Conservation (phyloP, 1,284 basidiomycete species). For the Leccinum ponderosum region DNA sequence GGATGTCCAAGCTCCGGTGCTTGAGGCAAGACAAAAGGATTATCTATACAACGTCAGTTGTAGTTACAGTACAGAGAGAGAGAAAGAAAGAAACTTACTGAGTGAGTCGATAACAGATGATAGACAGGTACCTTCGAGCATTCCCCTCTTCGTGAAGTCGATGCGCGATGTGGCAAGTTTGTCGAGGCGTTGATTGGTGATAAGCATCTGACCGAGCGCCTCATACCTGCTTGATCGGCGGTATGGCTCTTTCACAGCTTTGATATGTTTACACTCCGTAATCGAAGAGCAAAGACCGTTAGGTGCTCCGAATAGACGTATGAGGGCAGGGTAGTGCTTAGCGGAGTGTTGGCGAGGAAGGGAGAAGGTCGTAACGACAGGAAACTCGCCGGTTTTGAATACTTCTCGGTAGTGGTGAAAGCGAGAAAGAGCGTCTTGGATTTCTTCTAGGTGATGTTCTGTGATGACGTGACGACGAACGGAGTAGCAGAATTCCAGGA, state of each 20-base stretch:
- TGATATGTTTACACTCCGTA: neutral
- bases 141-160: slow-evolving; percentile 9
- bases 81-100: neutral
- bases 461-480: neutral
- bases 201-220: slow-evolving; percentile 2
- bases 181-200: slow-evolving; percentile 8
- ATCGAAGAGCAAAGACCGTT: neutral
- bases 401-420: neutral
- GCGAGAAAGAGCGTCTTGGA: neutral
- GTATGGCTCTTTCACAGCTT: neutral
- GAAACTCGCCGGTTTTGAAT: neutral
- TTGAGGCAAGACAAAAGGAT: neutral
- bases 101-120: neutral
- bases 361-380: neutral
- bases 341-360: neutral
- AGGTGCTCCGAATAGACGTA: neutral
- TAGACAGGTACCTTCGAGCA: slow-evolving; percentile 6
- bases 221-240: neutral
- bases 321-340: neutral
- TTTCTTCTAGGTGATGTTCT: neutral
- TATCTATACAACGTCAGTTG: neutral
- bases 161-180: slow-evolving; percentile 5
- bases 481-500: neutral
- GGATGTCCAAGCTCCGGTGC: neutral
- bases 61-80: neutral